Conservation (phyloP, 441 rosid species). For the Lepidium campestre region DNA sequence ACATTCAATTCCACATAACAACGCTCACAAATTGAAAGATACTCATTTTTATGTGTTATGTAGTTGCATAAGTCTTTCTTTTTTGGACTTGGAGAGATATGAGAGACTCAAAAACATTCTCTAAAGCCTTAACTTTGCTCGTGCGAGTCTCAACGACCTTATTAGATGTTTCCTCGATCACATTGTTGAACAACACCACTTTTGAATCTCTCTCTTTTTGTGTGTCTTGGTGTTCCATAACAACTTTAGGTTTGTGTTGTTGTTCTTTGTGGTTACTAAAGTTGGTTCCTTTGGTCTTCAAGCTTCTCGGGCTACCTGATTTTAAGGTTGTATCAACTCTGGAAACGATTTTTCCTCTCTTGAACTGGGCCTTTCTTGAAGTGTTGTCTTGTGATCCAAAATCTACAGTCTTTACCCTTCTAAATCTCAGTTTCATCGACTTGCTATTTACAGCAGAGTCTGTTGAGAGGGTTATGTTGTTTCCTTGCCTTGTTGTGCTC, state of each 20-base stretch:
- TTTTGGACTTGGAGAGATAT: constrained; percentile 88
- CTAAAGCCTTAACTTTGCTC: constrained; percentile 91
- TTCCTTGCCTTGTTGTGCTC: constrained; percentile 17
- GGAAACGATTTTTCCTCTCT: constrained; percentile 40
- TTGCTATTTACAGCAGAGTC: constrained; percentile 19
- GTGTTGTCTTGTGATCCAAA: constrained; percentile 39
- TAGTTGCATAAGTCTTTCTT: constrained; percentile 30
- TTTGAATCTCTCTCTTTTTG: constrained; percentile 50
- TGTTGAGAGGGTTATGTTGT: constrained; percentile 22
- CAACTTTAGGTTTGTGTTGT: constrained; percentile 30
- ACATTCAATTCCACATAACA: too few relatives aligned
- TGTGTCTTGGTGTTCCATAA: constrained; percentile 66
- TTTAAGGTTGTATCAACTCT: constrained; percentile 34
- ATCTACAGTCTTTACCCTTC: constrained; percentile 60
- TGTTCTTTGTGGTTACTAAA: constrained; percentile 20
- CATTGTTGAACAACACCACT: constrained; percentile 49
- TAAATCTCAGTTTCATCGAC: constrained; percentile 47
- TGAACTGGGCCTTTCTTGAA: constrained; percentile 69
- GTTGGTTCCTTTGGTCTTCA: constrained; percentile 37
- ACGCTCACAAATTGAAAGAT: too few relatives aligned
- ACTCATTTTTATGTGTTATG: constrained; percentile 11
- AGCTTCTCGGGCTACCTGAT: constrained; percentile 31
- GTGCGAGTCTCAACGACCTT: constrained; percentile 66
- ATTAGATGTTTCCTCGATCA: constrained; percentile 88
- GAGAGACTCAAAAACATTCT: constrained; percentile 90